phyloP scores from a whole-genome alignment of 2,329 filamentous ascomycete species.

The Penicillium sp. region DNA sequence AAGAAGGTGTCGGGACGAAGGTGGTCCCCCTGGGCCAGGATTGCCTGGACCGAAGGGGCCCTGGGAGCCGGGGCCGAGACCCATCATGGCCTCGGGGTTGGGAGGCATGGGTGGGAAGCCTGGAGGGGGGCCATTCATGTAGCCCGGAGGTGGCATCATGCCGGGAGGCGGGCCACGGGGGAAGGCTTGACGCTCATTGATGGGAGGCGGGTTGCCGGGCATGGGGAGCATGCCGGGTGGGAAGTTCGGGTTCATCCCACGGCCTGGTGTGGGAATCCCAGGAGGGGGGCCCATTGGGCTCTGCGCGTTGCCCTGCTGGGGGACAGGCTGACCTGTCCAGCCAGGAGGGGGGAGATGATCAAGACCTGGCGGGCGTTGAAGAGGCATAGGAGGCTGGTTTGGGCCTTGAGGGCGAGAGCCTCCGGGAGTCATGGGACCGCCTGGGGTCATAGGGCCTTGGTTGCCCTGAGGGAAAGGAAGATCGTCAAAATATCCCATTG shows the following conservation, averaged over 20 bases:
- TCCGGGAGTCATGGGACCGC: slow-evolving; percentile 37
- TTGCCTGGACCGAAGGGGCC: slow-evolving; percentile 38
- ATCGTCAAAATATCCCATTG: slow-evolving; percentile 45
- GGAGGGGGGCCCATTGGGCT: slow-evolving; percentile 40
- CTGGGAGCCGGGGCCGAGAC: slow-evolving; percentile 36
- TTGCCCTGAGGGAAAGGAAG: slow-evolving; percentile 37
- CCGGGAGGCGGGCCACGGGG: slow-evolving; percentile 44
- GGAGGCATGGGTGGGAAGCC: slow-evolving; percentile 44
- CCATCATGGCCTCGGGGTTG: slow-evolving; percentile 41
- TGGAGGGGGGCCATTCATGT: slow-evolving; percentile 44
- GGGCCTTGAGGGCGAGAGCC: slow-evolving; percentile 37
- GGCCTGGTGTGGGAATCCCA: slow-evolving; percentile 39
- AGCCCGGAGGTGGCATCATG: slow-evolving; percentile 49
- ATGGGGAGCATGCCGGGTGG: slow-evolving; percentile 45
- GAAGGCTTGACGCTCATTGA: slow-evolving; percentile 39
- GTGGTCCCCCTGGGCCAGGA: slow-evolving; percentile 39
- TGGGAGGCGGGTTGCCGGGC: slow-evolving; percentile 27
- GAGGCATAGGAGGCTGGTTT: slow-evolving; percentile 37
- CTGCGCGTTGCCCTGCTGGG: slow-evolving; percentile 36
- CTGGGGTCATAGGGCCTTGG: slow-evolving; percentile 38
- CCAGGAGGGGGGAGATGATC: slow-evolving; percentile 45
- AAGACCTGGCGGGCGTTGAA: slow-evolving; percentile 48
- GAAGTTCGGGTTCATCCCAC: slow-evolving; percentile 42
- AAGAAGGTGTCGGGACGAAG: slow-evolving; percentile 43
- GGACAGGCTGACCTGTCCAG: slow-evolving; percentile 40